Conservation (phyloP, 352 stramenopile genomes). For the Phytophthora constricta region DNA sequence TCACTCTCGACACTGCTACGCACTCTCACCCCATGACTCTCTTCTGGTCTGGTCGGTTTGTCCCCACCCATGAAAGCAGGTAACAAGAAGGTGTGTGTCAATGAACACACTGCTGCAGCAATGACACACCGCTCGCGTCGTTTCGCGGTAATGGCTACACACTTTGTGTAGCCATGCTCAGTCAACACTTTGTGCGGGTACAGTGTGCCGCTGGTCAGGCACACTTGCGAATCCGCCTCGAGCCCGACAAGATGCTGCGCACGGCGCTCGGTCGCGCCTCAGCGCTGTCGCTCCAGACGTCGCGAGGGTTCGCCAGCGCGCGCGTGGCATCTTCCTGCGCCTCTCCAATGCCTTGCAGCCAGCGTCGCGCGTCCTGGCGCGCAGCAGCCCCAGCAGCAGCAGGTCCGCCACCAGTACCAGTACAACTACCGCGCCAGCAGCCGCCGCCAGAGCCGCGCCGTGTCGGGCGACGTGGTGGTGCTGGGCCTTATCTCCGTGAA, state of each 20-base stretch:
- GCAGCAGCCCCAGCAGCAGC: constrained; percentile 12
- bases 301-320: constrained; percentile 15
- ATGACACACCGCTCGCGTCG: background rate
- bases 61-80: background rate
- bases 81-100: too few relatives aligned
- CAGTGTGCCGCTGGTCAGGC: background rate
- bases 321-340: background rate
- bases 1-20: background rate
- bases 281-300: constrained; percentile 5
- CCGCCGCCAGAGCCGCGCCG: constrained; percentile 26
- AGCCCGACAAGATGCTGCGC: constrained; percentile 17
- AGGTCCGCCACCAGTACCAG: constrained; percentile 25
- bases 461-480: constrained; percentile 52
- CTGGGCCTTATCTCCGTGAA: constrained; percentile 66
- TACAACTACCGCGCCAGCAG: constrained; percentile 32
- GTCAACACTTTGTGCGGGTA: background rate
- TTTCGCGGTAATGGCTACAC: background rate
- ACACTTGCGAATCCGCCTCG: constrained; percentile 7
- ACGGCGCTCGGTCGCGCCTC: constrained; percentile 16
- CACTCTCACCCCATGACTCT: background rate
- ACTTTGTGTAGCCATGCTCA: too few relatives aligned
- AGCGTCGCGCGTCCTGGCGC: background rate
- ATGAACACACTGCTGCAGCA: too few relatives aligned
- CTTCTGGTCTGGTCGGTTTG: background rate
- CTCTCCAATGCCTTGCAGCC: constrained; percentile 22